These are phyloP conservation scores for Acorus gramineus DNA, from an alignment of 106 monocot genomes.

Conservation along the genomic window DNA sequence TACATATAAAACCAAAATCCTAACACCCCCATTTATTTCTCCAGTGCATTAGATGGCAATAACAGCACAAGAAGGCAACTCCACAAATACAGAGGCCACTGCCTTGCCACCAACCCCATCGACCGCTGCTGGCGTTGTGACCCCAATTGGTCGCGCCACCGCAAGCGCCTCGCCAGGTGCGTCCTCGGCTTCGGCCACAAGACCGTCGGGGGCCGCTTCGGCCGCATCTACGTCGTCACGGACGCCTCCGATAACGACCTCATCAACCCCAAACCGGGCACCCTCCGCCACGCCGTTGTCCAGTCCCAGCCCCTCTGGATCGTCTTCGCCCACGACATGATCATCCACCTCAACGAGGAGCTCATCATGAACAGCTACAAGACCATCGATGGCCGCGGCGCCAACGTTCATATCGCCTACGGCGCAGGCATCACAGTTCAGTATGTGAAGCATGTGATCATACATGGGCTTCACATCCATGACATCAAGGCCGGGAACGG, in stretches of 20 bases:
- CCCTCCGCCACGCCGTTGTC: constrained; percentile 57
- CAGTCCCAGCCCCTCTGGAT: constrained; percentile 50
- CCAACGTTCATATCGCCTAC: constrained; percentile 27
- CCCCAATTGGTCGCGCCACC: constrained; percentile 37
- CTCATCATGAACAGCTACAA: constrained; percentile 51
- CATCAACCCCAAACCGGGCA: constrained; percentile 37
- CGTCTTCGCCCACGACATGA: constrained; percentile 37
- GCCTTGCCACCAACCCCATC: constrained; percentile 50
- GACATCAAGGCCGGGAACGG: constrained; percentile 19
- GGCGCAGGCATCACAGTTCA: constrained; percentile 54
- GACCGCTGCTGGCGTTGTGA: constrained; percentile 62
- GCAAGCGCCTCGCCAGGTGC: constrained; percentile 48
- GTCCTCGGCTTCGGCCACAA: constrained; percentile 44
- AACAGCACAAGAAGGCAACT: constrained; percentile 26
- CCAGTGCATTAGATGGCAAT: no score
- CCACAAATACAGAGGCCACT: constrained; percentile 9
- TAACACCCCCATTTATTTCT: background rate
- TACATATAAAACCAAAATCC: constrained; percentile 4
- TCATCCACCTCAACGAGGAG: constrained; percentile 36
- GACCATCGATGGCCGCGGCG: constrained; percentile 63
- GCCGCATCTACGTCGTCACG: constrained; percentile 52
- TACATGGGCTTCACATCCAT: constrained; percentile 48
- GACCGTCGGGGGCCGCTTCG: constrained; percentile 46
- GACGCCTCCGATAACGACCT: constrained; percentile 46
- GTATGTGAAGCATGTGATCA: constrained; percentile 36